A percentile compares a stretch with the other conserved stretches of the same genome.
These are phyloP conservation scores for Monosporascus sp. DNA, from an alignment of 2,329 filamentous ascomycete species.

Conservation along the genomic window DNA sequence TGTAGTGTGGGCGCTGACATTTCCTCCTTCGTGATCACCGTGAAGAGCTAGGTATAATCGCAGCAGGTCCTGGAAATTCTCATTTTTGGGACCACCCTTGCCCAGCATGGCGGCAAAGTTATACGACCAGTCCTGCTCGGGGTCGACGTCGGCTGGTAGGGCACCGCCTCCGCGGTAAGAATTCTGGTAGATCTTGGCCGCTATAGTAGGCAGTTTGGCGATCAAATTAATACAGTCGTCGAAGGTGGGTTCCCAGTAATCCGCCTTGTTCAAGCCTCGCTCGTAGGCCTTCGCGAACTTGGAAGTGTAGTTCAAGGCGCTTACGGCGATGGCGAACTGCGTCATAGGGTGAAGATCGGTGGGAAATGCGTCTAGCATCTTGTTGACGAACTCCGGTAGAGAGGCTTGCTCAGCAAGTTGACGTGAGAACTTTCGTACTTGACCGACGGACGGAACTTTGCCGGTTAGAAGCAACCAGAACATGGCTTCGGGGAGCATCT, in stretches of 20 bases:
- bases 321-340: slow-evolving; percentile 91
- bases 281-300: slow-evolving; percentile 93
- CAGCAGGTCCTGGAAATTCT: slow-evolving; percentile 92
- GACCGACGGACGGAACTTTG: slow-evolving; percentile 75
- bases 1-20: slow-evolving; percentile 92
- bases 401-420: slow-evolving; percentile 82
- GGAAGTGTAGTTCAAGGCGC: slow-evolving; percentile 91
- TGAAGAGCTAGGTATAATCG: slow-evolving; percentile 93
- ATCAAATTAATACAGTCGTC: slow-evolving; percentile 91
- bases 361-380: slow-evolving; percentile 87
- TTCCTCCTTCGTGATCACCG: slow-evolving; percentile 96
- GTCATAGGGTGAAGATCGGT: slow-evolving; percentile 95
- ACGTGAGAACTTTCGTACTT: slow-evolving; percentile 76
- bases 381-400: slow-evolving; percentile 76
- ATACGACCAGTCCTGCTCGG: slow-evolving; percentile 92
- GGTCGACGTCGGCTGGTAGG: slow-evolving; percentile 71
- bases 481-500: slow-evolving; percentile 99
- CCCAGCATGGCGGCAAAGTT: slow-evolving; percentile 97
- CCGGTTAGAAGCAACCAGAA: slow-evolving; percentile 98
- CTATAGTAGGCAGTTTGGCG: slow-evolving; percentile 93
- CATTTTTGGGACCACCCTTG: slow-evolving; percentile 80
- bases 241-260: slow-evolving; percentile 98
- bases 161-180: slow-evolving; percentile 70
- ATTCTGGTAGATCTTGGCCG: slow-evolving; percentile 96
- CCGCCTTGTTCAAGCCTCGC: slow-evolving; percentile 83